Evolutionary conservation across 2,329 filamentous ascomycete species (phyloP), one percentile per base, ranked within the genome.

Genomic region (Fonsecaea erecta): DNA sequence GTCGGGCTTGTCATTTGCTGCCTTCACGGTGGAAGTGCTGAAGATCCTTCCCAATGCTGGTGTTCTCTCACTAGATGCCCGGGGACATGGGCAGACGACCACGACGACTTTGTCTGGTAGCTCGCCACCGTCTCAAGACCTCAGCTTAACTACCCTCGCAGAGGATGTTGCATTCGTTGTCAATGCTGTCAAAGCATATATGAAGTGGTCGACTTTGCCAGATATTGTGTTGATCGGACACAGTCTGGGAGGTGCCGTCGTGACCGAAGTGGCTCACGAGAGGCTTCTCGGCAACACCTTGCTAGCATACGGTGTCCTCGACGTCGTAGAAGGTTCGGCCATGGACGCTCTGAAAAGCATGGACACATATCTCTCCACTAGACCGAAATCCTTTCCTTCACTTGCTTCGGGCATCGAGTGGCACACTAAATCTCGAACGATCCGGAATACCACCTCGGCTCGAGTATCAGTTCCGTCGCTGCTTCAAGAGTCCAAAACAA

Each of bases 281-380:
- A 86, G 86, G 0, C 80, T 83, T 43, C 80, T 97, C 37, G 91
- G 90, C 1, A 76, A 79, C 40, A 84, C 88, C 28, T 76, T 98
- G 1, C 81, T 98, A 16, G 95, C 92, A 21, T 97, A 94, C 77
- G 91, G 88, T 2, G 93, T 98, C 7, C 82, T 99, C 16, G 95
- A 99, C 77, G 92, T 99, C 3, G 95, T 99, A 30, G 95, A 99
- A 78, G 91, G 95, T 11, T 96, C 92, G 0, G 95, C 95, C 35
- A 94, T 99, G 77, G 95, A 98, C 76, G 94, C 95, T 2, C 83
- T 99, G 60, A 88, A 93, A 76, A 93, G 90, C 77, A 99, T 99
- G 95, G 90, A 95, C 71, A 90, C 89, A 2, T 97, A 97, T 76
- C 84, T 99, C 21, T 88, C 90, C 1, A 93, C 89, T 3, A 85